phyloP scores from a whole-genome alignment of 345 rosid species.

The Eucalyptus erythrocorys region DNA sequence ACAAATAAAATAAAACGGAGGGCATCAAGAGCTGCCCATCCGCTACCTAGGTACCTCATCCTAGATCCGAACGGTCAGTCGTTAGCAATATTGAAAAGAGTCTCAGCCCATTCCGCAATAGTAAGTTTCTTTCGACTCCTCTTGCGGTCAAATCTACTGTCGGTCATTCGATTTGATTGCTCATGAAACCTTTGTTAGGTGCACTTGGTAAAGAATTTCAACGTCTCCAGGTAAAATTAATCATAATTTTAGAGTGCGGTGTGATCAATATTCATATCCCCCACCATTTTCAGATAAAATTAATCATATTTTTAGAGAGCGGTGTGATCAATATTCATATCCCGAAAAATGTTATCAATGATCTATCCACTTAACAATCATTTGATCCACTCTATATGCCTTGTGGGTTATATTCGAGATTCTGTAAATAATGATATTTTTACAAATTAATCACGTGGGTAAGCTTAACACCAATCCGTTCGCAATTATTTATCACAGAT shows the following conservation, averaged over 20 bases:
- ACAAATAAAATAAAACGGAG: background rate
- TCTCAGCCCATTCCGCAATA: background rate
- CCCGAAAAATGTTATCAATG: background rate
- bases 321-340: background rate
- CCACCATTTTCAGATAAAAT: no score
- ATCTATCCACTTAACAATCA: background rate
- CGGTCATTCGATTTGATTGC: background rate
- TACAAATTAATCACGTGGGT: background rate
- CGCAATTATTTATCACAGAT: background rate
- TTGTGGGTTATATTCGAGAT: background rate
- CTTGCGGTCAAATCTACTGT: background rate
- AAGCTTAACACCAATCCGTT: background rate
- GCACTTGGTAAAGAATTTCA: background rate
- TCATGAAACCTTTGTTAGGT: background rate
- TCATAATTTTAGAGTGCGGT: background rate
- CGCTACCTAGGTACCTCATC: background rate
- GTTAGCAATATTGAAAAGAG: background rate
- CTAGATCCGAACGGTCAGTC: background rate
- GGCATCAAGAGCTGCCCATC: background rate
- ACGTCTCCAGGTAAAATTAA: background rate
- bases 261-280: background rate
- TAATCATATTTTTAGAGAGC: background rate
- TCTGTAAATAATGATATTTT: background rate
- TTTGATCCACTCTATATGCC: background rate
- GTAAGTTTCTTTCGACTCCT: background rate